Evolutionary conservation across 495 filamentous ascomycete genomes (phyloP).

Genomic region (Podospora pseudopauciseta): DNA sequence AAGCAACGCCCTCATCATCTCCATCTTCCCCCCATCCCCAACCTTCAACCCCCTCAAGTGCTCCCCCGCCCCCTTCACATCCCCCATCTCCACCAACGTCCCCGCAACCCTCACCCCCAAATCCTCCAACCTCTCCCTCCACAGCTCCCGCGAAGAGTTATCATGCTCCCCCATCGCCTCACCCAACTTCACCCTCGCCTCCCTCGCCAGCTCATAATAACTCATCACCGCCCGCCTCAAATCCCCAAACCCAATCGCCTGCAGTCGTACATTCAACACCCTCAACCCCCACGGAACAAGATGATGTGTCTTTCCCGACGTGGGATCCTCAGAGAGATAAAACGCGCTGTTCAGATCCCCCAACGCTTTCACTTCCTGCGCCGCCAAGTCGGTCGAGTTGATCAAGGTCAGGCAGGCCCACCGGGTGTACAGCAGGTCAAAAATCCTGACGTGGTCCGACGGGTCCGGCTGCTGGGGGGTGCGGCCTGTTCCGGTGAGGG

Average conservation of each 20-base stretch:
- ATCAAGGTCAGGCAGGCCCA: constrained; percentile 77
- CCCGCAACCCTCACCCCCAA: constrained; percentile 75
- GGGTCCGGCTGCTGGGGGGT: constrained; percentile 37
- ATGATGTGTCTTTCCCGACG: constrained; percentile 35
- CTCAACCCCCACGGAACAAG: constrained; percentile 86
- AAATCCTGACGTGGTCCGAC: constrained; percentile 60
- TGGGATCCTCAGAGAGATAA: constrained; percentile 52
- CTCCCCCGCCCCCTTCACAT: constrained; percentile 68
- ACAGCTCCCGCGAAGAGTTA: constrained; percentile 52
- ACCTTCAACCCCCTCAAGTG: constrained; percentile 53
- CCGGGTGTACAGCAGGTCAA: constrained; percentile 75
- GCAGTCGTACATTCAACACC: constrained; percentile 73
- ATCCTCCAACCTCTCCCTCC: constrained; percentile 66
- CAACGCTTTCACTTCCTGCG: constrained; percentile 78
- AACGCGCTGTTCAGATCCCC: constrained; percentile 75
- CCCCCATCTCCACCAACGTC: constrained; percentile 86
- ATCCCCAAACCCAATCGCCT: constrained; percentile 80
- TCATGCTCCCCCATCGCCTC: constrained; percentile 35
- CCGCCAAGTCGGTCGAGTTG: constrained; percentile 64
- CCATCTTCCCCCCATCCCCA: constrained; percentile 31
- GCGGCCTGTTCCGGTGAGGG: constrained; percentile 52
- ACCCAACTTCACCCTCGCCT: constrained; percentile 58
- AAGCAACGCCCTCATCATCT: constrained; percentile 57
- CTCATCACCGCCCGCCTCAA: constrained; percentile 77
- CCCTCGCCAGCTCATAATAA: constrained; percentile 81